A percentile compares a stretch with the other conserved stretches of the same genome.
phyloP scores from a whole-genome alignment of 805 yeast genomes.

The Teunomyces barrocoloradensis region DNA sequence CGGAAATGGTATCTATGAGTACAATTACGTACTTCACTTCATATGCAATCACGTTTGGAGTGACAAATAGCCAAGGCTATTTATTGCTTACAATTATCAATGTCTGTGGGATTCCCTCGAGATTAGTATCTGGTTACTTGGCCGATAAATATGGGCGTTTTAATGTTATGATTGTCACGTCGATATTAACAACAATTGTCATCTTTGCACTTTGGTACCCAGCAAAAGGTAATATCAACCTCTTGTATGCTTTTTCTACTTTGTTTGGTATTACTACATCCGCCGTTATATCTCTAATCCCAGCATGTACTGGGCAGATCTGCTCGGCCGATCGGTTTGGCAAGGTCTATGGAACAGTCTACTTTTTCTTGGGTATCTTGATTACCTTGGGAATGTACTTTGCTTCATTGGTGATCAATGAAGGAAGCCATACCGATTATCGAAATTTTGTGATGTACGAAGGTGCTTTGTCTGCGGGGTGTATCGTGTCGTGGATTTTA shows the following conservation, averaged over 20 bases:
- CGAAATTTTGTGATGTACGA: slow-evolving; percentile 44
- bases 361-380: slow-evolving; percentile 36
- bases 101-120: slow-evolving; percentile 41
- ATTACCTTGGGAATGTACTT: slow-evolving; percentile 28
- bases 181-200: slow-evolving; percentile 30
- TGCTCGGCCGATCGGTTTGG: slow-evolving; percentile 56
- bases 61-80: slow-evolving; percentile 41
- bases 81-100: slow-evolving; percentile 47
- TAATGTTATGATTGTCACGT: slow-evolving; percentile 43
- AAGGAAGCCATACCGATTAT: slow-evolving; percentile 29
- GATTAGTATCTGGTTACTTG: slow-evolving; percentile 29
- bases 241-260: slow-evolving; percentile 44
- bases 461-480: slow-evolving; percentile 37
- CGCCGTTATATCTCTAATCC: slow-evolving; percentile 54
- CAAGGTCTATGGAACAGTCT: slow-evolving; percentile 51
- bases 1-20: slow-evolving; percentile 48
- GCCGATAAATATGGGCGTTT: slow-evolving; percentile 47
- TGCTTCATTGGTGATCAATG: slow-evolving; percentile 25
- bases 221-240: slow-evolving; percentile 32
- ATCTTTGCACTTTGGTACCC: slow-evolving; percentile 23
- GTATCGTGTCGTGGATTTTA: slow-evolving; percentile 38
- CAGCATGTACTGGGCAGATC: slow-evolving; percentile 59
- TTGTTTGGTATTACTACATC: slow-evolving; percentile 57
- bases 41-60: slow-evolving; percentile 49
- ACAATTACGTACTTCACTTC: slow-evolving; percentile 52